phyloP scores from a whole-genome alignment of 2,329 filamentous ascomycete species.

The Falciphora oryzae region DNA sequence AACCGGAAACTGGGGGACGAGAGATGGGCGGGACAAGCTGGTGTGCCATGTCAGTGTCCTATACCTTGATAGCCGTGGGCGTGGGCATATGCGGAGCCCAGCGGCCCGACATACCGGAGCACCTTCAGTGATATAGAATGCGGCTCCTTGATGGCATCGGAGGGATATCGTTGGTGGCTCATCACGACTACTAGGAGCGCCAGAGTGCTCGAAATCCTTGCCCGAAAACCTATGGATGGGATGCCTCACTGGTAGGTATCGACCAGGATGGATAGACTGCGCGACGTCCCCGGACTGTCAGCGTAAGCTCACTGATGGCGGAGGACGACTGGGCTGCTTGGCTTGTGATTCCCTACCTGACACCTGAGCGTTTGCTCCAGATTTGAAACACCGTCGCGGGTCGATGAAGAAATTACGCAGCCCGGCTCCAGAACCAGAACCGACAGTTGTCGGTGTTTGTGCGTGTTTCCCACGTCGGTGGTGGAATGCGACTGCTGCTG shows the following conservation, averaged over 20 bases:
- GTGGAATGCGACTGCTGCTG: no score
- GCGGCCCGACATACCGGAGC: constrained; percentile 44
- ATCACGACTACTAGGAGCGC: constrained; percentile 26
- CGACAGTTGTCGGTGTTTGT: background rate
- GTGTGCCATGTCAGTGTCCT: background rate
- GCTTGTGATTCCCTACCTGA: background rate
- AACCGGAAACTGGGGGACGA: constrained; percentile 65
- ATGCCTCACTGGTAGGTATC: background rate
- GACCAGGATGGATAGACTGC: background rate
- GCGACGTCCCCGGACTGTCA: no score
- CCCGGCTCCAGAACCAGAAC: background rate
- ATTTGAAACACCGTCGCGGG: background rate
- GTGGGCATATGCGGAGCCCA: background rate
- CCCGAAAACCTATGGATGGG: no score
- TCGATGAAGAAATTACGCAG: background rate
- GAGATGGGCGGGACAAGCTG: constrained; percentile 76
- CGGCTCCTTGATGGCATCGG: constrained; percentile 62
- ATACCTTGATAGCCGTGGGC: background rate
- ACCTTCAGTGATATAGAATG: constrained; percentile 77
- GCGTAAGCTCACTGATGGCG: no score
- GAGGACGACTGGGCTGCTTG: background rate
- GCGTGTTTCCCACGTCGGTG: no score
- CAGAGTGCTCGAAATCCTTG: no score
- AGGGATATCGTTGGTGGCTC: constrained; percentile 54
- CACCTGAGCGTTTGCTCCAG: background rate